Conservation (phyloP, 75 land plant genomes). For the Sequoia sempervirens region DNA sequence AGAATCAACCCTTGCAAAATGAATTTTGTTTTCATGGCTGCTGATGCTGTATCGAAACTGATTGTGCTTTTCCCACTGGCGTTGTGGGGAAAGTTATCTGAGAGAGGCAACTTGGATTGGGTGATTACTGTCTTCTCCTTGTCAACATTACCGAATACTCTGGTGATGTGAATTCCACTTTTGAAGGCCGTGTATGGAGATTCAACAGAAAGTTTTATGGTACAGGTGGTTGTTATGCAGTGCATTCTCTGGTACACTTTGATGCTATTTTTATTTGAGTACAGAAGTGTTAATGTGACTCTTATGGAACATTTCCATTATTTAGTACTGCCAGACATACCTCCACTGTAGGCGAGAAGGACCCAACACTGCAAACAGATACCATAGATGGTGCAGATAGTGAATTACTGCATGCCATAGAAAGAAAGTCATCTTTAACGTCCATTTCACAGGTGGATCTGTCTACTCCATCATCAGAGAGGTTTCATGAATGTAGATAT, state of each 20-base stretch:
- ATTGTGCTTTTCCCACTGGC: slow-evolving; percentile 18
- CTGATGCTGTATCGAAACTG: slow-evolving; percentile 36
- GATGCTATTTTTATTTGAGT: slow-evolving; percentile 62
- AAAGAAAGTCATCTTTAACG: slow-evolving; percentile 16
- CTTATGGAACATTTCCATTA: slow-evolving; percentile 47
- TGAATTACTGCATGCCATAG: slow-evolving; percentile 28
- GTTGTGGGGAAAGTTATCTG: slow-evolving; percentile 33
- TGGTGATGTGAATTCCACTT: slow-evolving; percentile 73
- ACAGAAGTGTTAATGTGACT: slow-evolving; percentile 42
- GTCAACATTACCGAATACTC: slow-evolving; percentile 65
- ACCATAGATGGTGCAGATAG: slow-evolving; percentile 17
- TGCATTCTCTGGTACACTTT: slow-evolving; percentile 72
- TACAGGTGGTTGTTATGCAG: slow-evolving; percentile 68
- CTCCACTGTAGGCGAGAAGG: slow-evolving; percentile 22
- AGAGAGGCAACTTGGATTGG: slow-evolving; percentile 54
- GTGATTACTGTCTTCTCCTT: slow-evolving; percentile 62
- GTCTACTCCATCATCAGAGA: slow-evolving; percentile 9
- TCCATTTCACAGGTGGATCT: background rate
- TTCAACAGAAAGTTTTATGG: slow-evolving; percentile 39
- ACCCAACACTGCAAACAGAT: slow-evolving; percentile 17
- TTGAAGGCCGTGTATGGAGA: slow-evolving; percentile 68
- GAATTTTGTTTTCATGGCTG: slow-evolving; percentile 40
- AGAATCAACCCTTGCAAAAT: slow-evolving; percentile 40
- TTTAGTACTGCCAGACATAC: background rate
- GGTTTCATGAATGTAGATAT: slow-evolving; percentile 13